Conservation (phyloP, 177 flowering plant species). For the Vitis hybrid region DNA sequence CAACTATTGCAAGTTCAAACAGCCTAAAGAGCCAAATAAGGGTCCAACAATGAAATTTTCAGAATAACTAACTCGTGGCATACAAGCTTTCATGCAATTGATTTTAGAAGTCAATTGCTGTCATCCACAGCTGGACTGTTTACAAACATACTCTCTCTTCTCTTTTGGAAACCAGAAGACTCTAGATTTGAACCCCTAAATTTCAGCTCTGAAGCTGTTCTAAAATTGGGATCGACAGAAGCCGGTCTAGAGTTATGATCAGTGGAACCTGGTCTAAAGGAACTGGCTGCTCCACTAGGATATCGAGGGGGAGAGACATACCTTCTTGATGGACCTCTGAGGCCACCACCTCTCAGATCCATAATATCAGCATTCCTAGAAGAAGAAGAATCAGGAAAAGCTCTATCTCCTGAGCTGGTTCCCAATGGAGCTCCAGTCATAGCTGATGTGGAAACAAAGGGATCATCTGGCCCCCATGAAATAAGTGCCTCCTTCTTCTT, state of each 20-base stretch:
- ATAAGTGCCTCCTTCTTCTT: slow-evolving; percentile 89
- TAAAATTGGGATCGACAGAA: slow-evolving; percentile 51
- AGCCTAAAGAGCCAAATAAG: slow-evolving; percentile 9
- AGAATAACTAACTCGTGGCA: not conserved
- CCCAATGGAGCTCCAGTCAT: slow-evolving; percentile 52
- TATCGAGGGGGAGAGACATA: slow-evolving; percentile 73
- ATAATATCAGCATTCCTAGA: slow-evolving; percentile 46
- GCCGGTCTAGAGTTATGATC: slow-evolving; percentile 60
- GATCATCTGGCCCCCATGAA: slow-evolving; percentile 92
- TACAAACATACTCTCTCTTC: slow-evolving; percentile 62
- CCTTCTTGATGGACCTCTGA: slow-evolving; percentile 67
- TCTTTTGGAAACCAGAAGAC: slow-evolving; percentile 51
- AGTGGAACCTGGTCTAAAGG: slow-evolving; percentile 54
- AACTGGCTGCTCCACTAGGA: slow-evolving; percentile 51
- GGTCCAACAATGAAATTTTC: slow-evolving; percentile 11
- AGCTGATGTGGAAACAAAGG: slow-evolving; percentile 55
- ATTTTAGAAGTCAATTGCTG: slow-evolving; percentile 29
- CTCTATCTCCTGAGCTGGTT: slow-evolving; percentile 51
- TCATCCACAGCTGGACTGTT: slow-evolving; percentile 65
- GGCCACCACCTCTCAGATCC: slow-evolving; percentile 62
- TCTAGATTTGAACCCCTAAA: slow-evolving; percentile 66
- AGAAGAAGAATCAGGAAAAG: slow-evolving; percentile 57
- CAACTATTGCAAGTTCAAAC: slow-evolving; percentile 10
- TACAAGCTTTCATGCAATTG: slow-evolving; percentile 8
- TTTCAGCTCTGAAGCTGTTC: slow-evolving; percentile 64